These are phyloP conservation scores for Marchantia paleacea DNA, from an alignment of 225 moss, liverwort and hornwort genomes.

Conservation along the genomic window DNA sequence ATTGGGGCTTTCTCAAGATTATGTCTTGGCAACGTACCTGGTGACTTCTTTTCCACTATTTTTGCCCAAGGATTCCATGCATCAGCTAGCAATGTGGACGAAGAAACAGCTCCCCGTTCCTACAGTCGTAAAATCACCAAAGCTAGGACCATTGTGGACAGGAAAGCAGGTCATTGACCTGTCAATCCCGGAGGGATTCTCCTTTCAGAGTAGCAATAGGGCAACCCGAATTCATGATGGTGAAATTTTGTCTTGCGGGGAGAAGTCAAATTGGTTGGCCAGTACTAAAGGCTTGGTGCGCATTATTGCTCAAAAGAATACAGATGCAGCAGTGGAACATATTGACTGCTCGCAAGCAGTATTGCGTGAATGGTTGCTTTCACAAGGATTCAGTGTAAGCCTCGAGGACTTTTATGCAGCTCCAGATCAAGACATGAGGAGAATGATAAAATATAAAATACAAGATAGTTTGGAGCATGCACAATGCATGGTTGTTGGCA, in stretches of 20 bases:
- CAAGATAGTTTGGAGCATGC: slow-evolving; percentile 41
- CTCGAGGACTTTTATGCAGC: slow-evolving; percentile 62
- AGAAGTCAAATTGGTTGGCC: slow-evolving; percentile 52
- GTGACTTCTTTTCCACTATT: slow-evolving; percentile 44
- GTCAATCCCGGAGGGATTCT: slow-evolving; percentile 48
- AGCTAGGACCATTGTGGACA: slow-evolving; percentile 60
- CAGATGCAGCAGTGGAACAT: slow-evolving; percentile 50
- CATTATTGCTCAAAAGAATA: slow-evolving; percentile 34
- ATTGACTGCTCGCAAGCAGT: slow-evolving; percentile 58
- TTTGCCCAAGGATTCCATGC: slow-evolving; percentile 50
- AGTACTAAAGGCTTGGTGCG: slow-evolving; percentile 54
- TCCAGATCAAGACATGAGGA: slow-evolving; percentile 32
- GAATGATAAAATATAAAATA: slow-evolving; percentile 47
- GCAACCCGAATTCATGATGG: slow-evolving; percentile 48
- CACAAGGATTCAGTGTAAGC: slow-evolving; percentile 68
- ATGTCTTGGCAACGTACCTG: slow-evolving; percentile 59
- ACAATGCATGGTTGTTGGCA: slow-evolving; percentile 27
- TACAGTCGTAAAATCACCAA: slow-evolving; percentile 59
- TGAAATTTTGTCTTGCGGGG: slow-evolving; percentile 42
- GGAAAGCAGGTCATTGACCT: slow-evolving; percentile 59
- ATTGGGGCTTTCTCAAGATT: slow-evolving; percentile 59
- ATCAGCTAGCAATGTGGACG: slow-evolving; percentile 44
- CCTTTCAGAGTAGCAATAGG: slow-evolving; percentile 34
- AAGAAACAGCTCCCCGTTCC: slow-evolving; percentile 49
- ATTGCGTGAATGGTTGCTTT: slow-evolving; percentile 69